Conservation (phyloP, 2,329 filamentous ascomycete genomes). For the Neonectria faginata region DNA sequence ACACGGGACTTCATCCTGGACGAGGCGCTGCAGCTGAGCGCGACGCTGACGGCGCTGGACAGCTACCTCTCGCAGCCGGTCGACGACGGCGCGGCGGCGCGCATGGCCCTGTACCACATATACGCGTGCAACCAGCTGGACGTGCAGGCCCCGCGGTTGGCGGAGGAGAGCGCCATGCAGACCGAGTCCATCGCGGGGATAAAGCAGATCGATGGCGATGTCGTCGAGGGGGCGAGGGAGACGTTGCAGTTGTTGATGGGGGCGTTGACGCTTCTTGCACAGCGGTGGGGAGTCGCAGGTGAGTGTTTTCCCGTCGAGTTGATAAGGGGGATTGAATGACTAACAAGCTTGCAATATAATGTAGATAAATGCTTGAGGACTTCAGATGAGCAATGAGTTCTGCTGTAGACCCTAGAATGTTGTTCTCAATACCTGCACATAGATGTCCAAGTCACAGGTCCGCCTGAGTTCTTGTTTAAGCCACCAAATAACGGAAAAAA, state of each 20-base stretch:
- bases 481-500: too few species aligned
- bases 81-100: background rate
- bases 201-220: constrained; percentile 16
- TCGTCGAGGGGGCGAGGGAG: constrained; percentile 1
- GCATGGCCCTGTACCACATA: constrained; percentile 6
- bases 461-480: too few species aligned
- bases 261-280: constrained; percentile 9
- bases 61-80: constrained; percentile 5
- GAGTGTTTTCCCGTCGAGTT: background rate
- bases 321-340: too few species aligned
- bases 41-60: constrained; percentile 18
- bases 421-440: too few species aligned
- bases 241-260: constrained; percentile 4
- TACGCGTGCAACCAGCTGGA: constrained; percentile 21
- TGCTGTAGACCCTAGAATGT: too few species aligned
- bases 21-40: constrained; percentile 6
- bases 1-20: background rate
- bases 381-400: too few species aligned
- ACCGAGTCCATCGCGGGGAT: constrained; percentile 11
- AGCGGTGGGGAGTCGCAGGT: constrained; percentile 15
- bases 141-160: background rate
- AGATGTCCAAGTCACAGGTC: too few species aligned
- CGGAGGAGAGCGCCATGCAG: constrained; percentile 14
- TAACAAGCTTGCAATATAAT: too few species aligned
- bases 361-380: background rate